Evolutionary conservation across 2,329 filamentous ascomycete genomes (phyloP).

Genomic region (Cladosporium sp.): DNA sequence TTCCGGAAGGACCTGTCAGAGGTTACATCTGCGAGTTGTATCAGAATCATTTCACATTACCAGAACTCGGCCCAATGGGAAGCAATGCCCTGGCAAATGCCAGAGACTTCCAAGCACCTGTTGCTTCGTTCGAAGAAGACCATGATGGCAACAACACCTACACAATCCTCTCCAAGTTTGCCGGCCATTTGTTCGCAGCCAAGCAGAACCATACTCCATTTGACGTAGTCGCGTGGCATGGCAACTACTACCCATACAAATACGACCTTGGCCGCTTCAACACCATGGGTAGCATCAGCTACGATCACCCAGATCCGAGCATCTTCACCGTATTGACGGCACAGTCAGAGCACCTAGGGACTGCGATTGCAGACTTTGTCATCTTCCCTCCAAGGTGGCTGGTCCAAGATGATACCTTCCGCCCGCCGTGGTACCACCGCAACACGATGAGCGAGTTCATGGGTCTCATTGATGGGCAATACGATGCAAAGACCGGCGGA

Average conservation of each 20-base stretch:
- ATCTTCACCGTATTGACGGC: slow-evolving; percentile 66
- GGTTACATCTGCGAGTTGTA: slow-evolving; percentile 67
- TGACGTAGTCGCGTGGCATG: slow-evolving; percentile 69
- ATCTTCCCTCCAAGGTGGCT: slow-evolving; percentile 71
- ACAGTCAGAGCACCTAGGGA: slow-evolving; percentile 51
- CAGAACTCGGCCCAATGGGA: slow-evolving; percentile 63
- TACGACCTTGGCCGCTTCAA: slow-evolving; percentile 57
- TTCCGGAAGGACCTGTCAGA: slow-evolving; percentile 57
- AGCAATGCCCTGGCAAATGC: slow-evolving; percentile 63
- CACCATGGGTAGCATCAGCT: slow-evolving; percentile 53
- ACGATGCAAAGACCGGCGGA: slow-evolving; percentile 55
- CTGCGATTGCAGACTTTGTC: slow-evolving; percentile 64
- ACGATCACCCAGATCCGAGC: slow-evolving; percentile 63
- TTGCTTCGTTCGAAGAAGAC: slow-evolving; percentile 54
- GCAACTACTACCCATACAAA: slow-evolving; percentile 61
- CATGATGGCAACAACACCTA: slow-evolving; percentile 52
- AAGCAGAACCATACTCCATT: slow-evolving; percentile 64
- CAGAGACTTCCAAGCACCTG: slow-evolving; percentile 61
- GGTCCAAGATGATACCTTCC: slow-evolving; percentile 65
- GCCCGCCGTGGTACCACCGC: slow-evolving; percentile 68
- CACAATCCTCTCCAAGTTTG: slow-evolving; percentile 59
- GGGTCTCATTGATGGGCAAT: slow-evolving; percentile 56
- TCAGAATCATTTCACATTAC: slow-evolving; percentile 60
- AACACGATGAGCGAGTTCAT: slow-evolving; percentile 66
- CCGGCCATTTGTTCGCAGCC: slow-evolving; percentile 57